These are phyloP conservation scores for Ganoderma sinense DNA, from an alignment of 1,284 basidiomycete species.

Conservation along the genomic window DNA sequence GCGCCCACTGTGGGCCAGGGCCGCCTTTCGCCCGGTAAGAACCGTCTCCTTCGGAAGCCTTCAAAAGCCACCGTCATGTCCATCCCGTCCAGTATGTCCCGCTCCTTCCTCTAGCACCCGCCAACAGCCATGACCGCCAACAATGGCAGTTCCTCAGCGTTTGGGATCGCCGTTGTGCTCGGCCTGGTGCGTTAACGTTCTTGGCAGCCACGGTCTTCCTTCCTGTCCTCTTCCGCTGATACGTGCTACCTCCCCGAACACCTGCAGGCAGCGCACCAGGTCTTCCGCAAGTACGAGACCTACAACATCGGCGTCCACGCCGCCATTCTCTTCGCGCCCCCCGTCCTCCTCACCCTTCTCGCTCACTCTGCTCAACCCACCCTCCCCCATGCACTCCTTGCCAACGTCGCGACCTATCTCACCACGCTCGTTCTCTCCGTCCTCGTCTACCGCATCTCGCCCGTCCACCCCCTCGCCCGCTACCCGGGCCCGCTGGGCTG, in stretches of 20 bases:
- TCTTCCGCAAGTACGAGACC: slow-evolving; percentile 11
- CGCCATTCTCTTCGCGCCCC: slow-evolving; percentile 2
- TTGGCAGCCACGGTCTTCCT: neutral
- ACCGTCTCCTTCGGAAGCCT: neutral
- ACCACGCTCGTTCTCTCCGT: slow-evolving; percentile 2
- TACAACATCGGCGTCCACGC: slow-evolving; percentile 1
- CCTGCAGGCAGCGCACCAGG: slow-evolving; percentile 5
- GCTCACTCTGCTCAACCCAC: neutral
- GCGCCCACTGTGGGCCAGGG: no score
- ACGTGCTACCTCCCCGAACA: neutral
- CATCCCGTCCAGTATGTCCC: neutral
- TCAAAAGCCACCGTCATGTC: neutral
- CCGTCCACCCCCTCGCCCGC: slow-evolving; percentile 14
- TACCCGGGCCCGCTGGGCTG: slow-evolving; percentile 34
- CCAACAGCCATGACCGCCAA: neutral
- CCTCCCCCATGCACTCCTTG: neutral
- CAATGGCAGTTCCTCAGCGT: neutral
- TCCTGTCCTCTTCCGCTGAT: neutral
- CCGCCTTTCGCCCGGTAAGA: no score
- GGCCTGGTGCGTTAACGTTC: neutral
- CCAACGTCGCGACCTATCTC: slow-evolving; percentile 5
- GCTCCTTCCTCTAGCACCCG: neutral
- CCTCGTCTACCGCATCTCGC: slow-evolving; percentile 12
- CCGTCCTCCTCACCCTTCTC: neutral
- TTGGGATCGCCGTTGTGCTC: neutral